Evolutionary conservation across 192 early-diverging fungal genomes (phyloP), one percentile per base, ranked within the genome.

Genomic region (Chytriomyces sp.): DNA sequence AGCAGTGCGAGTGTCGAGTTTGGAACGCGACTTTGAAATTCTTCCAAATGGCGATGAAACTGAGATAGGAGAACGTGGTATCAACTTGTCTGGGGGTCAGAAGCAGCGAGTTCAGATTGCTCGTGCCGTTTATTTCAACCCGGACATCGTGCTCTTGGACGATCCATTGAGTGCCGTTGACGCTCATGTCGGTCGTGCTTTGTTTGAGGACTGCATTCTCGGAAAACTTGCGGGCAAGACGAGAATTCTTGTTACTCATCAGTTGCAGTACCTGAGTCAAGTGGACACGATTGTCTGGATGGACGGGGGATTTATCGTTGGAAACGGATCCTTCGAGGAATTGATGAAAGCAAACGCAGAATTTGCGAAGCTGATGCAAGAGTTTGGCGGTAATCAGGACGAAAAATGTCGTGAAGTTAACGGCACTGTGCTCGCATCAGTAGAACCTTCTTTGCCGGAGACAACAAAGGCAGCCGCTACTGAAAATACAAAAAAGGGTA

Each of bases 101-200:
- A 91, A 91, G 52, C 89, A 92, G 52, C 83, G 94, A 0, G 80
- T 96, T 57, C 87, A 89, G 26, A 64, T 96, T 38, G 94, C 94
- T 0, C 82, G 96, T 5, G 83, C 90, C 0, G 80, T 92, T 0
- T 94, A 96, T 77, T 85, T 77, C 10, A 81, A 88, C 62, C 81
- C 87, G 2, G 92, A 93, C 39, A 89, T 94, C 44, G 82, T 91
- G 5, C 74, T 95, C 0, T 62, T 95, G 7, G 94, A 95, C 60
- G 95, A 96, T 59, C 93, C 93, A 8, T 76, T 98, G 49, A 88
- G 88, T 61, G 94, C 93, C n/a, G 92, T 96, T 0, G 94, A 96
- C 57, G 77, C 85, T 0, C 85, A 88, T 64, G 86, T 87, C 60
- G 85, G 89, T 55, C 53, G 74, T 28, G 85, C 89, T 63, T 83